phyloP scores from a whole-genome alignment of 2,329 filamentous ascomycete genomes.

The Aspergillus chevalieri region DNA sequence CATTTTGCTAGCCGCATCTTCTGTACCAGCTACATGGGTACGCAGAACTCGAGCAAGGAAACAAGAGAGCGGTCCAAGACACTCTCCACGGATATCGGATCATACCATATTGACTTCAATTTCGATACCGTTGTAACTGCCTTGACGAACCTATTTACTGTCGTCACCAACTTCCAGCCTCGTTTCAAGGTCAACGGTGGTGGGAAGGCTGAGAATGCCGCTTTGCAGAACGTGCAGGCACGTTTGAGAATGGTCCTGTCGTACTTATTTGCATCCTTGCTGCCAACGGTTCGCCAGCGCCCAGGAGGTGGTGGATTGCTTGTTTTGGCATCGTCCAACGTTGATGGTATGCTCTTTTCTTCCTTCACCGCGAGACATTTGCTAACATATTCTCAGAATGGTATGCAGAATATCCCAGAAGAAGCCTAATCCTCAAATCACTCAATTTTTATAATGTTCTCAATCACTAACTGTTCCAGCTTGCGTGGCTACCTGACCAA shows the following conservation, averaged over 20 bases:
- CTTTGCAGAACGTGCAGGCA: conserved; percentile 64
- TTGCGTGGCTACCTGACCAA: conserved; percentile 59
- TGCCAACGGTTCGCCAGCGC: conserved; percentile 54
- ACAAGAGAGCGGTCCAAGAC: conserved; percentile 61
- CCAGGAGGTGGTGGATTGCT: conserved; percentile 55
- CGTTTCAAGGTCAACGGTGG: conserved; percentile 62
- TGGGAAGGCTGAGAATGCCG: conserved; percentile 54
- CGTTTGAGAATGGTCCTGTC: conserved; percentile 60
- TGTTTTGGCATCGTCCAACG: conserved; percentile 63
- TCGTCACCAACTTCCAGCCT: conserved; percentile 55
- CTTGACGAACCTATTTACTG: conserved; percentile 53
- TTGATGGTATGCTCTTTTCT: conserved; percentile 38
- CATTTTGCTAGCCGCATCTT: conserved; percentile 43
- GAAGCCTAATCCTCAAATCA: not conserved
- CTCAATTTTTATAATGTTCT: not conserved
- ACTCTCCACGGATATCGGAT: conserved; percentile 57
- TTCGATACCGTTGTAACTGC: conserved; percentile 64
- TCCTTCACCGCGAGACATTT: not conserved
- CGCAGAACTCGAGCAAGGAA: conserved; percentile 59
- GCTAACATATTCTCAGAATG: conserved; percentile 20
- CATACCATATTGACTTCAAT: conserved; percentile 66
- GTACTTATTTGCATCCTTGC: conserved; percentile 59
- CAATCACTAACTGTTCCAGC: conserved; percentile 28
- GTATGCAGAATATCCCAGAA: conserved; percentile 8
- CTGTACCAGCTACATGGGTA: conserved; percentile 66